Evolutionary conservation across 106 monocot genomes (phyloP).

Genomic region (Phalaenopsis aphrodite): DNA sequence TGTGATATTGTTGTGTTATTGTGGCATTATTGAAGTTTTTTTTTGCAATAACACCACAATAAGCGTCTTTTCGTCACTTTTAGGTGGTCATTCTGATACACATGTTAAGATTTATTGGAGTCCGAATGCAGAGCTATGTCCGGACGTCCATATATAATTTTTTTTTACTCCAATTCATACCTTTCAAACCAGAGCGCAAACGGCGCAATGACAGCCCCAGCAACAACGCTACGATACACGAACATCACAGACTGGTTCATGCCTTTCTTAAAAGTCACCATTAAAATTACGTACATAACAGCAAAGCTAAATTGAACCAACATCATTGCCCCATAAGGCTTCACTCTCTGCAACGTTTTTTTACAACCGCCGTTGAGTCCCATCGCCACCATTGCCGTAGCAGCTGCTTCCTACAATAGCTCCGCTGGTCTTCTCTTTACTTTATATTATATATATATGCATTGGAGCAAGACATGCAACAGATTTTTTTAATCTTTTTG

Average conservation of each 20-base stretch:
- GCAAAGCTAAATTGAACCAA: slow-evolving; percentile 44
- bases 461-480: background rate
- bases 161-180: slow-evolving; percentile 4
- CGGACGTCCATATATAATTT: too few species aligned
- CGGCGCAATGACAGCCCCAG: slow-evolving; percentile 38
- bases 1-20: too few species aligned
- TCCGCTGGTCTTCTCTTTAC: background rate
- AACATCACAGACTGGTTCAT: slow-evolving; percentile 59
- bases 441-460: background rate
- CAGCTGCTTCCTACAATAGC: background rate
- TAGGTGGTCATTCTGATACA: too few species aligned
- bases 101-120: too few species aligned
- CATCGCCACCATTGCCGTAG: background rate
- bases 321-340: slow-evolving; percentile 46
- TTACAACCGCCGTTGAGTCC: background rate
- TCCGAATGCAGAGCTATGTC: too few species aligned
- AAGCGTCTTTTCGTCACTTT: too few species aligned
- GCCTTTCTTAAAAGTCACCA: slow-evolving; percentile 40
- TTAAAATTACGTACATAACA: slow-evolving; percentile 40
- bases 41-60: too few species aligned
- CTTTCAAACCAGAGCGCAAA: slow-evolving; percentile 53
- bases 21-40: too few species aligned
- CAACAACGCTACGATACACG: slow-evolving; percentile 44
- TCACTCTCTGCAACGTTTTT: slow-evolving; percentile 1
- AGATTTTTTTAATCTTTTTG: background rate